Evolutionary conservation across 1,284 basidiomycete genomes (phyloP).

Genomic region (Melampsora americana): DNA sequence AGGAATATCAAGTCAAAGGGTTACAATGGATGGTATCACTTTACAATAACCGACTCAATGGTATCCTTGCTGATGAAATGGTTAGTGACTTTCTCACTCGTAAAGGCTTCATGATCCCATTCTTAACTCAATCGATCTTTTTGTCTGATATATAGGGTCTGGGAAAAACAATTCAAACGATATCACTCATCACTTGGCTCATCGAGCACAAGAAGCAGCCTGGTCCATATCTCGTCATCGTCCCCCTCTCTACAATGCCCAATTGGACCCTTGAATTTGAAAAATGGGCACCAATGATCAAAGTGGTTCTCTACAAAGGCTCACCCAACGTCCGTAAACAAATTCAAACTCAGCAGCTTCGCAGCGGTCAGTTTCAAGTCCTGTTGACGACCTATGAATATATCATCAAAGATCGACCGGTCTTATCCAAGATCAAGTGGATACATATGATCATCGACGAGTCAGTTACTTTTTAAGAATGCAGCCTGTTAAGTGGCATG

Average conservation of each 20-base stretch:
- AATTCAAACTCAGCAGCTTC: constrained; percentile 60
- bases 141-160: constrained; percentile 53
- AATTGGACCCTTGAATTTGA: constrained; percentile 98
- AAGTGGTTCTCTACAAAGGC: constrained; percentile 86
- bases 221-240: constrained; percentile 95
- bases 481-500: constrained; percentile 48
- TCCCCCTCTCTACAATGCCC: constrained; percentile 95
- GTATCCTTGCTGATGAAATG: constrained; percentile 65
- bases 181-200: constrained; percentile 91
- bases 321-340: constrained; percentile 75
- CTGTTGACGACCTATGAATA: constrained; percentile 97
- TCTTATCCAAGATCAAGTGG: constrained; percentile 91
- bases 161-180: constrained; percentile 68
- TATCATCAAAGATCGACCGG: constrained; percentile 93
- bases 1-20: constrained; percentile 86
- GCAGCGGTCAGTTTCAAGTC: constrained; percentile 83
- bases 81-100: constrained; percentile 53
- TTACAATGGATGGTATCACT: constrained; percentile 94
- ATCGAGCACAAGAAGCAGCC: constrained; percentile 87
- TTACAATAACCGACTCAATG: constrained; percentile 89
- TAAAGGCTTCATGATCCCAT: not conserved
- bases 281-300: constrained; percentile 90
- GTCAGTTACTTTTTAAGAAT: constrained; percentile 22
- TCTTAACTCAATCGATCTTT: not conserved
- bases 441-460: constrained; percentile 99